Evolutionary conservation across 805 yeast genomes (phyloP).

Genomic region (Sugiyamaella lignohabitans): DNA sequence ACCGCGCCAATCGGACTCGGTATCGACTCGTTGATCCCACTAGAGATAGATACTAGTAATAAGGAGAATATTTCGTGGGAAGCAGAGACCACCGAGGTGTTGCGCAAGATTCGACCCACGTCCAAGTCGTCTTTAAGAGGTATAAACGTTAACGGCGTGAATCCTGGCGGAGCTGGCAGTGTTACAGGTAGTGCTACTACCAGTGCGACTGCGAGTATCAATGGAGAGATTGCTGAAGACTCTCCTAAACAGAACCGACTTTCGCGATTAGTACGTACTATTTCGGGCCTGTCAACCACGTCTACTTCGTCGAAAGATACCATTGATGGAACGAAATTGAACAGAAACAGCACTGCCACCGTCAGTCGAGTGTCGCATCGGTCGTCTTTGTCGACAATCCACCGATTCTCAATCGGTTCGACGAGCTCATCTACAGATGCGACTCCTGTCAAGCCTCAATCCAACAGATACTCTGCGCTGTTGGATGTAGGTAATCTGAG

Average conservation of each 20-base stretch:
- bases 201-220: neutral
- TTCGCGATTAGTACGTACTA: constrained; percentile 11
- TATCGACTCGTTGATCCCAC: neutral
- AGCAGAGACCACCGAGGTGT: constrained; percentile 16
- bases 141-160: neutral
- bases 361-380: constrained; percentile 9
- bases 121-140: constrained; percentile 9
- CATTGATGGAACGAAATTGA: constrained; percentile 8
- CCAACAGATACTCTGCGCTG: neutral
- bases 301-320: constrained; percentile 20
- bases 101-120: constrained; percentile 15
- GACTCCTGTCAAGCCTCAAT: neutral
- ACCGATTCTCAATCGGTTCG: constrained; percentile 13
- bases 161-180: constrained; percentile 3
- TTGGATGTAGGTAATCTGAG: neutral
- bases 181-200: too few species aligned
- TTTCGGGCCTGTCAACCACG: constrained; percentile 15
- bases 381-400: constrained; percentile 15
- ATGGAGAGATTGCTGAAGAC: neutral
- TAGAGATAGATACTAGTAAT: constrained; percentile 10
- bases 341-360: constrained; percentile 3
- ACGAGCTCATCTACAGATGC: neutral
- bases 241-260: constrained; percentile 6
- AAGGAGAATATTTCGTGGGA: constrained; percentile 16
- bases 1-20: neutral